Base-by-base conservation (phyloP, 306 rosid species). In the Canavalia ensiformis region DNA sequence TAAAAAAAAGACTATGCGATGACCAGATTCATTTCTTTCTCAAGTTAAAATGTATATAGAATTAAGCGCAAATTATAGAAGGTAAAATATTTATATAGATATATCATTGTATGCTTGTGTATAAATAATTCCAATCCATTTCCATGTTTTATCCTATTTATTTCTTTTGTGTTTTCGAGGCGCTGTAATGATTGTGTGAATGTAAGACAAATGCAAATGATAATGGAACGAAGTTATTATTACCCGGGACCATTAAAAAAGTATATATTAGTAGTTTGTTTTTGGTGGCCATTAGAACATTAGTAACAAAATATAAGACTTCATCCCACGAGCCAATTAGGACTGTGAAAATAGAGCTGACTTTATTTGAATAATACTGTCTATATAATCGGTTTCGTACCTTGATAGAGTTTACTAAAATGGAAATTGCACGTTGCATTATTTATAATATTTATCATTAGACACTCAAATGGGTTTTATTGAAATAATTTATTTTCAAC, bases 1-100 rank as follows among this genome's bases (percentile, higher is more conserved):
- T 74, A 83, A 60, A 37, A 76, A 68, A 82, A 83, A 62, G 83
- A 77, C 80, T 72, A 6, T 30, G 31, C 39, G 33, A 33, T 47
- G 67, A 67, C 64, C 51, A 13, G 66, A 63, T 58, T 59, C 13
- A 50, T 69, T 76, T 31, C 44, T 75, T 76, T 46, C 49, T 52
- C 44, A 71, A 33, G 45, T 4, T 33, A 77, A 64, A 39, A 33
- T 72, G 63, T 35, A 33, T 72, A 55, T 35, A 25, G 8, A 9
- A 68, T 9, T 63, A 39, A 31, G 25, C 66, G 8, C 30, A 33
- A 30, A 52, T 42, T 25, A 77, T 50, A 62, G 31, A 1, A 56
- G 44, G 49, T 69, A 65, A 37, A 34, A 64, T 77, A 41, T n/a
- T 39, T 46, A 29, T 56, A 41, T 18, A 34, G 12, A 33, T 31